These are phyloP conservation scores for Euphorbia celastroides DNA, from an alignment of 441 rosid genomes.

Conservation along the genomic window DNA sequence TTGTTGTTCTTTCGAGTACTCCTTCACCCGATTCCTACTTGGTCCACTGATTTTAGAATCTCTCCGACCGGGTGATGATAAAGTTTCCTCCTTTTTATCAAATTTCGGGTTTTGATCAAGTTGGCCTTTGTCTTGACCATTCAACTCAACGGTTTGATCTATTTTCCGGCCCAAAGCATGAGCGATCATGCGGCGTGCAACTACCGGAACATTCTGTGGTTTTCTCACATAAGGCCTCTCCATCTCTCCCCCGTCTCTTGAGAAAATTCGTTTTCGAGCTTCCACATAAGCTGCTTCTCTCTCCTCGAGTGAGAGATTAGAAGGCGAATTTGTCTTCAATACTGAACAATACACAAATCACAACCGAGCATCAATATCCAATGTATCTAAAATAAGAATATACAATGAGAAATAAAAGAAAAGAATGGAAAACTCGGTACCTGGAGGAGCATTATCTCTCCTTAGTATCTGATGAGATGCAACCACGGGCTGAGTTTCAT, in stretches of 20 bases:
- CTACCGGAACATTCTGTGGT: slow-evolving; percentile 45
- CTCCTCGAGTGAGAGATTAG: slow-evolving; percentile 36
- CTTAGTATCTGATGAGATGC: slow-evolving; percentile 41
- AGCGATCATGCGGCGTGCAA: slow-evolving; percentile 75
- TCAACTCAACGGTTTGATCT: slow-evolving; percentile 12
- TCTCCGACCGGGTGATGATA: no score
- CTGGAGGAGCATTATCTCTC: slow-evolving; percentile 43
- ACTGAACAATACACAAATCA: slow-evolving; percentile 26
- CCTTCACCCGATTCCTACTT: slow-evolving; percentile 28
- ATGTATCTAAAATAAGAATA: background rate
- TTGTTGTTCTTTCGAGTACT: slow-evolving; percentile 42
- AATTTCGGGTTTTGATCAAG: slow-evolving; percentile 21
- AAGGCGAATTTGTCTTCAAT: slow-evolving; percentile 26
- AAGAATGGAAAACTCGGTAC: slow-evolving; percentile 21
- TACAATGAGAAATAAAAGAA: background rate
- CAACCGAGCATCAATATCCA: slow-evolving; percentile 12
- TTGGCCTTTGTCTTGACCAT: slow-evolving; percentile 20
- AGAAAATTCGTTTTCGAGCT: slow-evolving; percentile 60
- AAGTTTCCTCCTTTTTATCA: slow-evolving; percentile 17
- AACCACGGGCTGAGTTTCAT: slow-evolving; percentile 33
- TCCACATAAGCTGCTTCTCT: slow-evolving; percentile 68
- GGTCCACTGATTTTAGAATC: slow-evolving; percentile 12
- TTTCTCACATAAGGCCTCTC: slow-evolving; percentile 36
- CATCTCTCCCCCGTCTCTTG: slow-evolving; percentile 30
- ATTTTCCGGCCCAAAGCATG: slow-evolving; percentile 63